These are phyloP conservation scores for Microthlaspi erraticum DNA, from an alignment of 345 rosid species.

Conservation along the genomic window DNA sequence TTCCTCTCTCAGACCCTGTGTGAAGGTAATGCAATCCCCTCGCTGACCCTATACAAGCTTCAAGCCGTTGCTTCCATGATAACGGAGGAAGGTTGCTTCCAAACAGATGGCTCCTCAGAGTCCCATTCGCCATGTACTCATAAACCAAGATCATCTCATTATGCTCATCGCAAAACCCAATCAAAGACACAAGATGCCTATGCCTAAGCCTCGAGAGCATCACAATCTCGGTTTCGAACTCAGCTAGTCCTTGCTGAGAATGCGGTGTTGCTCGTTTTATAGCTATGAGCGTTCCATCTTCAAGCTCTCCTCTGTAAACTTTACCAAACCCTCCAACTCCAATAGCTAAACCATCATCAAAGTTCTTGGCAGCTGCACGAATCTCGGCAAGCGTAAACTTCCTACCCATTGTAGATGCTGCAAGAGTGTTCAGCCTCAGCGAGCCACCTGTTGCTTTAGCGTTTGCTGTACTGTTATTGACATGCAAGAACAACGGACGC, in stretches of 20 bases:
- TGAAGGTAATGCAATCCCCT: slow-evolving; percentile 94
- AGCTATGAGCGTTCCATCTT: slow-evolving; percentile 76
- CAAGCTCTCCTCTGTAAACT: slow-evolving; percentile 82
- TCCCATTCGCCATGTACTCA: slow-evolving; percentile 90
- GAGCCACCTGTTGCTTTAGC: slow-evolving; percentile 57
- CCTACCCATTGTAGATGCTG: slow-evolving; percentile 56
- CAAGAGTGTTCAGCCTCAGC: slow-evolving; percentile 46
- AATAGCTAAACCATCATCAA: slow-evolving; percentile 76
- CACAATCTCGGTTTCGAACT: slow-evolving; percentile 89
- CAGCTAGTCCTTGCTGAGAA: slow-evolving; percentile 87
- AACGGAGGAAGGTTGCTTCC: slow-evolving; percentile 72
- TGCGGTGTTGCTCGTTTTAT: slow-evolving; percentile 89
- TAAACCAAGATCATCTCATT: slow-evolving; percentile 94
- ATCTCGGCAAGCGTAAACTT: slow-evolving; percentile 74
- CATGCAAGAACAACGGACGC: slow-evolving; percentile 67
- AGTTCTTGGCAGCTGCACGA: slow-evolving; percentile 75
- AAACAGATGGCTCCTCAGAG: slow-evolving; percentile 83
- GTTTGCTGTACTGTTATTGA: slow-evolving; percentile 52
- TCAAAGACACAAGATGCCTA: slow-evolving; percentile 83
- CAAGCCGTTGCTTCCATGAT: slow-evolving; percentile 84
- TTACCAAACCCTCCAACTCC: slow-evolving; percentile 92
- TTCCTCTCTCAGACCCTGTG: slow-evolving; percentile 85
- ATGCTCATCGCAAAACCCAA: slow-evolving; percentile 90
- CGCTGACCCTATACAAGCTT: slow-evolving; percentile 83
- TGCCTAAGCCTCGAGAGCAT: slow-evolving; percentile 91